These are phyloP conservation scores for Talaromyces ruber DNA, from an alignment of 495 filamentous ascomycete species.

Conservation along the genomic window DNA sequence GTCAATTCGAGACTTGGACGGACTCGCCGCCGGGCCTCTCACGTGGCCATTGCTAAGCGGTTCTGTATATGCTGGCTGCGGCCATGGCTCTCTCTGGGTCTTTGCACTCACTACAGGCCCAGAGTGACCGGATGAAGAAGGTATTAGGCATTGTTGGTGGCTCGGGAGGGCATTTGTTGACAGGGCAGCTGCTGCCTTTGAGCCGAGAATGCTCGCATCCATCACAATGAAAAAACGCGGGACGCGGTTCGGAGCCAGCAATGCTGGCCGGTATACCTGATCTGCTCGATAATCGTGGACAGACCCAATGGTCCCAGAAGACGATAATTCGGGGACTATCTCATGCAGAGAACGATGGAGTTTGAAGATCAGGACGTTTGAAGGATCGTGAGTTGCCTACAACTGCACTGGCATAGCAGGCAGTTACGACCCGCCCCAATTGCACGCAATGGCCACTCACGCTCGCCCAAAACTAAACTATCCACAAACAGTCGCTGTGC, in stretches of 20 bases:
- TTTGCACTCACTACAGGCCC: background rate
- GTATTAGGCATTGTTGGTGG: background rate
- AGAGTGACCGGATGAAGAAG: background rate
- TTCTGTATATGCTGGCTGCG: background rate
- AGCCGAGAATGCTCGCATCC: background rate
- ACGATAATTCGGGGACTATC: background rate
- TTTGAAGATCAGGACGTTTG: background rate
- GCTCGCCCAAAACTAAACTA: background rate
- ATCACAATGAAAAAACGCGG: background rate
- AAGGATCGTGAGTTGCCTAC: background rate
- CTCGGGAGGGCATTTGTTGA: background rate
- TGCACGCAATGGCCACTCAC: background rate
- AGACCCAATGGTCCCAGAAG: background rate
- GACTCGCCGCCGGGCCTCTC: background rate
- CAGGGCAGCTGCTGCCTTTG: background rate
- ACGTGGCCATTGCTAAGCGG: slow-evolving; percentile 3
- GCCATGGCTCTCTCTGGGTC: background rate
- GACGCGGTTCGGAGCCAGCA: background rate
- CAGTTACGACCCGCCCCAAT: background rate
- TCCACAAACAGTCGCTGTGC: background rate
- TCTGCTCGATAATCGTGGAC: background rate
- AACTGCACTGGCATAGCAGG: background rate
- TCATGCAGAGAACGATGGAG: background rate
- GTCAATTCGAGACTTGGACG: slow-evolving; percentile 7
- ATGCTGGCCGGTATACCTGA: background rate